These are phyloP conservation scores for Bremia lactucae DNA, from an alignment of 352 stramenopile genomes.

Conservation along the genomic window DNA sequence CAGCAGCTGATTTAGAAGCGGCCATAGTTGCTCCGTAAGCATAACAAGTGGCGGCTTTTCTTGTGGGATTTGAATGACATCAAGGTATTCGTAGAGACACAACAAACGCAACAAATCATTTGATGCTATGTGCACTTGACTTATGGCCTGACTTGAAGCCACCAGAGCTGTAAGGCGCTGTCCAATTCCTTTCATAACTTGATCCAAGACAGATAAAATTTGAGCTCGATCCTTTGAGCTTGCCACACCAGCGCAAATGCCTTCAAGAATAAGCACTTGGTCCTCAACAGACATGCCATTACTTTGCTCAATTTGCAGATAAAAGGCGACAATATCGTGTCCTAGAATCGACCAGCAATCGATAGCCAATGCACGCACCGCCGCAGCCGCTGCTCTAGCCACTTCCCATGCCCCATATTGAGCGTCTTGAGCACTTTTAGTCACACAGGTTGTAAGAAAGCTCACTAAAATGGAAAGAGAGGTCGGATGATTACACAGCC, in stretches of 20 bases:
- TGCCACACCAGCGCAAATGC: conserved; percentile 51
- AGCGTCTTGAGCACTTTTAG: conserved; percentile 34
- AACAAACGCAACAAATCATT: conserved; percentile 74
- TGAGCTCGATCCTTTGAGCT: conserved; percentile 33
- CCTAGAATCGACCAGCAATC: conserved; percentile 71
- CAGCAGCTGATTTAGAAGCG: conserved; percentile 70
- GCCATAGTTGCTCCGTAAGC: conserved; percentile 73
- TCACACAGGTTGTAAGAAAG: conserved; percentile 68
- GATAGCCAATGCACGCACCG: conserved; percentile 57
- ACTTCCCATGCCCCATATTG: conserved; percentile 66
- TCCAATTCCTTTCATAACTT: conserved; percentile 56
- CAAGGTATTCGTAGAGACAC: conserved; percentile 73
- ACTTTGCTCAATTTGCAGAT: conserved; percentile 59
- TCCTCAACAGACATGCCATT: conserved; percentile 66
- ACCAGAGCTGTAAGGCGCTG: conserved; percentile 39
- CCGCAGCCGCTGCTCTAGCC: conserved; percentile 51
- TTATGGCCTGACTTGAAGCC: conserved; percentile 17
- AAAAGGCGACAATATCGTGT: conserved; percentile 59
- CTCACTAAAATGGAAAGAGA: conserved; percentile 43
- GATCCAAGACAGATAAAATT: conserved; percentile 45
- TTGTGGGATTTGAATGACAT: conserved; percentile 19
- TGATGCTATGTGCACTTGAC: conserved; percentile 33
- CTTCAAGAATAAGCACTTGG: conserved; percentile 79
- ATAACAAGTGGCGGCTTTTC: conserved; percentile 42
- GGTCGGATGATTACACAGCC: conserved; percentile 39